Conservation (phyloP, 192 early-diverging fungal species). For the Backusella mclennaniae region DNA sequence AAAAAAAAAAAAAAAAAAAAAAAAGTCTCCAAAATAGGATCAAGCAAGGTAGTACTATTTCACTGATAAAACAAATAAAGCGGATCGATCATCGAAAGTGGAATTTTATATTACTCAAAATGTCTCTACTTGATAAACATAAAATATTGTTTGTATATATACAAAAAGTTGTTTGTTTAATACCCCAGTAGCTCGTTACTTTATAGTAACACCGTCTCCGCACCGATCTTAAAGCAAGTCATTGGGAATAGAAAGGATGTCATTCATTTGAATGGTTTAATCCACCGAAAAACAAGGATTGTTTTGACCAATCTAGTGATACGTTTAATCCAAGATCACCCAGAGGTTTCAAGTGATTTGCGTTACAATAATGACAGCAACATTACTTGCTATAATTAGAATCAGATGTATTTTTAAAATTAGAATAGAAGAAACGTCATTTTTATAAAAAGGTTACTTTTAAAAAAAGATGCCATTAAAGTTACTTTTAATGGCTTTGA, state of each 20-base stretch:
- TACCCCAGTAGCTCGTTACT: not conserved
- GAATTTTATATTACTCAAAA: not conserved
- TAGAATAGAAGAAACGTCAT: too few species aligned
- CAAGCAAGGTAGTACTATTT: too few species aligned
- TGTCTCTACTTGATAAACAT: not conserved
- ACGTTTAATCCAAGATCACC: not conserved
- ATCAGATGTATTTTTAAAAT: not conserved
- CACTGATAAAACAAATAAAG: too few species aligned
- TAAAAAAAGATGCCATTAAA: too few species aligned
- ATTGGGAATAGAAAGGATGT: too few species aligned
- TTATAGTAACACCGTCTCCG: not conserved
- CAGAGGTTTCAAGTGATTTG: not conserved
- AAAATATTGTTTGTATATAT: not conserved
- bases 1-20: not conserved
- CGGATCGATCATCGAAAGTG: not conserved
- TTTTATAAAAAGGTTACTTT: too few species aligned
- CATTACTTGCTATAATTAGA: not conserved
- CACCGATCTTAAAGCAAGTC: too few species aligned
- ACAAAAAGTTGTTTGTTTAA: not conserved
- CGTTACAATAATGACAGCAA: not conserved
- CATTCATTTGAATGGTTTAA: too few species aligned
- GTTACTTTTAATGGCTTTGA: not conserved
- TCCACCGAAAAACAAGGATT: too few species aligned
- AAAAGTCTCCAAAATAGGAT: too few species aligned
- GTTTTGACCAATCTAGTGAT: not conserved